Conservation (phyloP, 345 rosid genomes). For the Diplotaxis tenuifolia region DNA sequence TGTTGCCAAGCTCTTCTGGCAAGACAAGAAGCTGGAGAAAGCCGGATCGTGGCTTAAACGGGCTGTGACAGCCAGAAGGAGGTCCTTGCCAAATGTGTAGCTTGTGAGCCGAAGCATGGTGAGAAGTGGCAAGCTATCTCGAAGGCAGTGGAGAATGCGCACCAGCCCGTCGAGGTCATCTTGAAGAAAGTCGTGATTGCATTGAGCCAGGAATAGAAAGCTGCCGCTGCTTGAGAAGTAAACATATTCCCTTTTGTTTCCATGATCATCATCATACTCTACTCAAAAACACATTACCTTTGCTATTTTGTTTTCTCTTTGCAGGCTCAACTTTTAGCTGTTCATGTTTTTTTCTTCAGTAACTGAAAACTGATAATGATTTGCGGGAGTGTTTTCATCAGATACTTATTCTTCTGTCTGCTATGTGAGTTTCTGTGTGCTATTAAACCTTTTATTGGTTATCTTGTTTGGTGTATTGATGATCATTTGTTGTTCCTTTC, state of each 20-base stretch:
- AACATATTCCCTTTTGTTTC: constrained; percentile 27
- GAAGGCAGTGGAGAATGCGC: constrained; percentile 89
- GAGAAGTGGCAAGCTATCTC: constrained; percentile 85
- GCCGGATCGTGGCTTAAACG: constrained; percentile 78
- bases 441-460: neutral
- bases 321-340: constrained; percentile 28
- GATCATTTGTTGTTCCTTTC: constrained; percentile 16
- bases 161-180: constrained; percentile 72
- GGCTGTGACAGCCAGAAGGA: constrained; percentile 85
- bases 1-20: constrained; percentile 87
- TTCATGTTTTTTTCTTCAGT: constrained; percentile 27
- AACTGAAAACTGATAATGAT: constrained; percentile 10
- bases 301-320: constrained; percentile 23
- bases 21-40: constrained; percentile 84
- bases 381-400: constrained; percentile 24
- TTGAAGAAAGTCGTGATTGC: constrained; percentile 72
- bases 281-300: constrained; percentile 7
- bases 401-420: constrained; percentile 20
- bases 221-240: constrained; percentile 58
- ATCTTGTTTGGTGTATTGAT: neutral
- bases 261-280: constrained; percentile 3
- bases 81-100: constrained; percentile 64
- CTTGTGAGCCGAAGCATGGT: constrained; percentile 84
- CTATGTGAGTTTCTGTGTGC: constrained; percentile 31
- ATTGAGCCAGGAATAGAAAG: constrained; percentile 74